Conservation (phyloP, 306 rosid genomes). For the Rosa chinensis region DNA sequence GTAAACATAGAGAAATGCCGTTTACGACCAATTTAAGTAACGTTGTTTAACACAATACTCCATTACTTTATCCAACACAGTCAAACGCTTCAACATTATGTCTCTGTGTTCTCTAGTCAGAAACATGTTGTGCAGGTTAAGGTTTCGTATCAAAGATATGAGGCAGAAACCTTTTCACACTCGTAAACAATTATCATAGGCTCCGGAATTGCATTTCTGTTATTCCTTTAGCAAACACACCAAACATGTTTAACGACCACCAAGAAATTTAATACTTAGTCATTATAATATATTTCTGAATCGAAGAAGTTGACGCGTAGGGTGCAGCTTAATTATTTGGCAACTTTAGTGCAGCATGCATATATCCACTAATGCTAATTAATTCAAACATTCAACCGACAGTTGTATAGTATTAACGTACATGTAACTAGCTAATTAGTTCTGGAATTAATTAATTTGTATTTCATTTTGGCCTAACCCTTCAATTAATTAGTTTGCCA, state of each 20-base stretch:
- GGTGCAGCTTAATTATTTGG: neutral
- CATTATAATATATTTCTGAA: neutral
- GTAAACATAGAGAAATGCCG: neutral
- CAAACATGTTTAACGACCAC: conserved; percentile 12
- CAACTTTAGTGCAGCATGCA: neutral
- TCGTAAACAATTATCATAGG: neutral
- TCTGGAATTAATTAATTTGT: neutral
- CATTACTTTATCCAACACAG: neutral
- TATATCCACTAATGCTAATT: neutral
- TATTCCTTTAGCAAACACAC: conserved; percentile 1
- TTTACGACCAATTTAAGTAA: neutral
- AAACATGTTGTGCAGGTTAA: neutral
- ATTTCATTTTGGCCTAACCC: too few relatives aligned
- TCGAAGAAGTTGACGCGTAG: neutral
- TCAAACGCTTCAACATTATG: conserved; percentile 5
- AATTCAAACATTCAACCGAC: neutral
- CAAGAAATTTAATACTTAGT: neutral
- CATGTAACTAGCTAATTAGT: neutral
- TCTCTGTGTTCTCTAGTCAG: neutral
- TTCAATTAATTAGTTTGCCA: too few relatives aligned
- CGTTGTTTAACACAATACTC: neutral
- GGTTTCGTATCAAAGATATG: neutral
- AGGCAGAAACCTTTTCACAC: neutral
- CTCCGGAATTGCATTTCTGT: neutral
- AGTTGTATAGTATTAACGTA: neutral